A percentile compares a stretch with the other conserved stretches of the same genome.
These are phyloP conservation scores for Erythrobasidium yunnanense DNA, from an alignment of 768 basidiomycete genomes.

Conservation along the genomic window DNA sequence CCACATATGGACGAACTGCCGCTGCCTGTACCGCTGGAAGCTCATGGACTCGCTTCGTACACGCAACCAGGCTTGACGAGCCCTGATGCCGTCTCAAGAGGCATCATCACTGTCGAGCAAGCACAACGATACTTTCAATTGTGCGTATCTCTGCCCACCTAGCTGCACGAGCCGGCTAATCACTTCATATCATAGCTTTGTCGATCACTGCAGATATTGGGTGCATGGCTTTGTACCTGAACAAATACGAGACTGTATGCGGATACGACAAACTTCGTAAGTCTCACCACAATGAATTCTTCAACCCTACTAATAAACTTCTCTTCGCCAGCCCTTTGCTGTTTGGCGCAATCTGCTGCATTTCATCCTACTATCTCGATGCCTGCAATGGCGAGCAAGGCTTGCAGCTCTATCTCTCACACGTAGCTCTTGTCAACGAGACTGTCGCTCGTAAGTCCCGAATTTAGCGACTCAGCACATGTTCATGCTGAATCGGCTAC, in stretches of 20 bases:
- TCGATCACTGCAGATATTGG: conserved; percentile 19
- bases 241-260: conserved; percentile 12
- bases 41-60: background rate
- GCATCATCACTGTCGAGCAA: background rate
- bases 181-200: too few species aligned
- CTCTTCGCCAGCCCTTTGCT: conserved; percentile 20
- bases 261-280: background rate
- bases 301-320: too few species aligned
- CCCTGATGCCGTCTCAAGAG: conserved; percentile 16
- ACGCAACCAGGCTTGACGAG: background rate
- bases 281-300: background rate
- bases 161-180: too few species aligned
- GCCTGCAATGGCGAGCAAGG: conserved; percentile 9
- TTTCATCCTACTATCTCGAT: conserved; percentile 6
- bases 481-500: background rate
- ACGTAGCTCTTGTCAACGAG: conserved; percentile 20
- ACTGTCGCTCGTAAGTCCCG: conserved; percentile 17
- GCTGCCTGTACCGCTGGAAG: background rate
- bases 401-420: conserved; percentile 13
- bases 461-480: background rate
- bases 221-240: conserved; percentile 22
- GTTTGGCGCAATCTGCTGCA: conserved; percentile 15
- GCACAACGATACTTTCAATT: conserved; percentile 21
- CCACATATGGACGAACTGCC: background rate
- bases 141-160: background rate